Evolutionary conservation across 2,329 filamentous ascomycete genomes (phyloP).

Genomic region (Calonectria fujianensis): DNA sequence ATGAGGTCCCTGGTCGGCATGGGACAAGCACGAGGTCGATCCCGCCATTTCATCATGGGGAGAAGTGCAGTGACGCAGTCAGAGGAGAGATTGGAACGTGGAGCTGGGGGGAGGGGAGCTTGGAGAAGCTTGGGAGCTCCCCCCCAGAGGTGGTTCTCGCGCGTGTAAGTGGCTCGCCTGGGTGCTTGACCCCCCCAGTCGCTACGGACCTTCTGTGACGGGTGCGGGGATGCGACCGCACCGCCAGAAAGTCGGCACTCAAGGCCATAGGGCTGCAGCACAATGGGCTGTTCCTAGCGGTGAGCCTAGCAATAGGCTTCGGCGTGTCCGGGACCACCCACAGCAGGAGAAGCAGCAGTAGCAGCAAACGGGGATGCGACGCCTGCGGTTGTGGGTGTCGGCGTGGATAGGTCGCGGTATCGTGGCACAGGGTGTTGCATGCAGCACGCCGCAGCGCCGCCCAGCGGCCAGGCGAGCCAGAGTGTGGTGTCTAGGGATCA

Average conservation of each 20-base stretch:
- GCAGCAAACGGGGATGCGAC: slow-evolving; percentile 8
- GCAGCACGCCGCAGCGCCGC: slow-evolving; percentile 28
- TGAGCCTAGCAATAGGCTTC: slow-evolving; percentile 51
- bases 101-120: slow-evolving; percentile 16
- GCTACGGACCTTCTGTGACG: slow-evolving; percentile 15
- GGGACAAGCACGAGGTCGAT: slow-evolving; percentile 32
- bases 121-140: slow-evolving; percentile 9
- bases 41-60: slow-evolving; percentile 36
- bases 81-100: neutral
- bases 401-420: slow-evolving; percentile 30
- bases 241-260: slow-evolving; percentile 41
- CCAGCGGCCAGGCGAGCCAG: neutral
- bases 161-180: slow-evolving; percentile 11
- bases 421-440: slow-evolving; percentile 33
- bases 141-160: neutral
- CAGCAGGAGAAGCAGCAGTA: slow-evolving; percentile 40
- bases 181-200: neutral
- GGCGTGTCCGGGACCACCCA: slow-evolving; percentile 50
- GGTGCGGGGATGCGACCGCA: slow-evolving; percentile 30
- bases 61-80: slow-evolving; percentile 1
- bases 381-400: slow-evolving; percentile 38
- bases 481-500: neutral
- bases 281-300: slow-evolving; percentile 50
- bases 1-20: neutral
- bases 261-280: slow-evolving; percentile 53